These are phyloP conservation scores for Trypanosoma mega DNA, from an alignment of 208 protist genomes.

Conservation along the genomic window DNA sequence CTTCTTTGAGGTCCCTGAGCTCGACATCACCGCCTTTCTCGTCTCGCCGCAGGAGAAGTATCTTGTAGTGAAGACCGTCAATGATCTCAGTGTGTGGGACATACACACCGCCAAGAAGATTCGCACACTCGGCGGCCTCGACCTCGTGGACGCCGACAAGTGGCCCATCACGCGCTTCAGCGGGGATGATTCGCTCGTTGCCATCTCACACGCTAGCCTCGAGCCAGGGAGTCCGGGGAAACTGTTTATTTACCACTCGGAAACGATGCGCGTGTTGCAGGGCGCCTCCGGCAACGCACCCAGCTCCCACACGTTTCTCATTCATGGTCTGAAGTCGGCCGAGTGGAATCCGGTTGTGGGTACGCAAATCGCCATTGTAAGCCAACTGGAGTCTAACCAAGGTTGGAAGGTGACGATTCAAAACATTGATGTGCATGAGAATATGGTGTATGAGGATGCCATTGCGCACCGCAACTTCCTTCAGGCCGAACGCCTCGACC, in stretches of 20 bases:
- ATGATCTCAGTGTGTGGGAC: slow-evolving; percentile 83
- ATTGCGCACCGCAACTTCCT: slow-evolving; percentile 84
- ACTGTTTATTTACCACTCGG: slow-evolving; percentile 78
- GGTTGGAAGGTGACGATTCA: slow-evolving; percentile 83
- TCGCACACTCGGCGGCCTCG: slow-evolving; percentile 75
- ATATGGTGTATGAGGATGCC: slow-evolving; percentile 60
- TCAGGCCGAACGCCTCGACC: slow-evolving; percentile 68
- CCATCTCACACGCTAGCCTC: slow-evolving; percentile 70
- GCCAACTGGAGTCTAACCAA: slow-evolving; percentile 44
- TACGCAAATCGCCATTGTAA: slow-evolving; percentile 80
- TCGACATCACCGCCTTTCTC: slow-evolving; percentile 76
- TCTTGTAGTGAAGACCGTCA: slow-evolving; percentile 79
- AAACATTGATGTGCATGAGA: slow-evolving; percentile 66
- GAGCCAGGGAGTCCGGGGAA: slow-evolving; percentile 46
- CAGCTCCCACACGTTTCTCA: slow-evolving; percentile 54
- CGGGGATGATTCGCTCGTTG: slow-evolving; percentile 82
- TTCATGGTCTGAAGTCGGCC: slow-evolving; percentile 73
- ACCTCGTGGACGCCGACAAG: slow-evolving; percentile 71
- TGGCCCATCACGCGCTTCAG: slow-evolving; percentile 89
- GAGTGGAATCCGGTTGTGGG: slow-evolving; percentile 84
- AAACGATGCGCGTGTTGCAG: slow-evolving; percentile 73
- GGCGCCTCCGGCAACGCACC: slow-evolving; percentile 33
- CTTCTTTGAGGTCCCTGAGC: slow-evolving; percentile 75
- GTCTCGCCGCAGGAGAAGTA: slow-evolving; percentile 88
- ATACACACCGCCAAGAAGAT: slow-evolving; percentile 79